Percentiles rank a stretch among this genome's conserved stretches.
Conservation (phyloP, 495 filamentous ascomycete species). For the Penicillium ochrochloron region DNA sequence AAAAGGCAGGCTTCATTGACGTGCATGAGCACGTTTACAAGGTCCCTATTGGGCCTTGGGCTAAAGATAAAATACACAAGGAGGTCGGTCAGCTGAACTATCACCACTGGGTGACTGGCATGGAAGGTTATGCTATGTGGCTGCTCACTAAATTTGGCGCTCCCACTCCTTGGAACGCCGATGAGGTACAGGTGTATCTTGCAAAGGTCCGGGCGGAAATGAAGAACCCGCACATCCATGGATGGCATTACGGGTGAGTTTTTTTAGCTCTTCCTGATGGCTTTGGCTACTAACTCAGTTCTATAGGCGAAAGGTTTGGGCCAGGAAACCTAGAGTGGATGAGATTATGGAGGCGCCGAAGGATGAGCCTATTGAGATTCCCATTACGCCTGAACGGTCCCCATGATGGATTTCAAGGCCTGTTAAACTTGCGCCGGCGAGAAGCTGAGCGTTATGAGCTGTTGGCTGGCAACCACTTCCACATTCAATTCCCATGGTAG, state of each 20-base stretch:
- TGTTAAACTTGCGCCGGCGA: neutral
- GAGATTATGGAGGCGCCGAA: neutral
- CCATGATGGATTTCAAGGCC: neutral
- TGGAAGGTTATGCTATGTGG: constrained; percentile 26
- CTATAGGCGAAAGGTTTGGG: neutral
- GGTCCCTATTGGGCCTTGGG: constrained; percentile 17
- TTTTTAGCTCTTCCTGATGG: neutral
- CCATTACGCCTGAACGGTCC: neutral
- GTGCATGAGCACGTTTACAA: constrained; percentile 12
- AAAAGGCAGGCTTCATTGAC: constrained; percentile 37
- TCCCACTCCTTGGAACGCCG: constrained; percentile 16
- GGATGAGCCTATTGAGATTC: neutral
- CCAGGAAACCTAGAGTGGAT: neutral
- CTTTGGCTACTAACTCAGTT: neutral
- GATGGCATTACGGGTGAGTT: constrained; percentile 7
- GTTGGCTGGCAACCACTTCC: neutral
- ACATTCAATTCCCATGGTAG: neutral
- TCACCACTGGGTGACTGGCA: constrained; percentile 12
- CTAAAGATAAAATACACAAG: constrained; percentile 17
- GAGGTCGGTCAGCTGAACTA: constrained; percentile 16
- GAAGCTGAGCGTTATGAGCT: neutral
- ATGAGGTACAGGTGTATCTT: constrained; percentile 23
- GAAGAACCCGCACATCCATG: constrained; percentile 12
- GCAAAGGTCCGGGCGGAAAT: constrained; percentile 16
- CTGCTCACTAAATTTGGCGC: constrained; percentile 22